A percentile compares a stretch with the other conserved stretches of the same genome.
These are phyloP conservation scores for Syzygium grande DNA, from an alignment of 345 rosid species.

Conservation along the genomic window DNA sequence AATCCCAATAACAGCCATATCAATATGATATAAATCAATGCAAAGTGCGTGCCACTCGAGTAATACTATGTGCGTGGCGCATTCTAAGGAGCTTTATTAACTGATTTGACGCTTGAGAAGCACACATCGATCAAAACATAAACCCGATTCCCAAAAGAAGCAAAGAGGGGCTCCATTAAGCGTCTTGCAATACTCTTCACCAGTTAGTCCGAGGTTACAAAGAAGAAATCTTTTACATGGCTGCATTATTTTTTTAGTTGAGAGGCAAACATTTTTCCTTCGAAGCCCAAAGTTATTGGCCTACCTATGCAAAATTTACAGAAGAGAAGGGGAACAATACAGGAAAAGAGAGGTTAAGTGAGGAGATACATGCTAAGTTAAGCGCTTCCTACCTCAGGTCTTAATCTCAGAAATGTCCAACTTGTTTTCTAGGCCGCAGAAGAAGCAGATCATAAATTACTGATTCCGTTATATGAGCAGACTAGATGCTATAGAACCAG, in stretches of 20 bases:
- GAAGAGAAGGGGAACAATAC: background rate
- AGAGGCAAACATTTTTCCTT: background rate
- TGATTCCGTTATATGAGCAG: slow-evolving; percentile 44
- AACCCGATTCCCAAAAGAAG: background rate
- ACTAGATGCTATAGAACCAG: slow-evolving; percentile 74
- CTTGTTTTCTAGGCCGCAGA: background rate
- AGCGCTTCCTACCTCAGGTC: background rate
- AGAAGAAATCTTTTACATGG: background rate
- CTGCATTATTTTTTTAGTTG: background rate
- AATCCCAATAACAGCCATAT: background rate
- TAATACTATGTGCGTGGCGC: background rate
- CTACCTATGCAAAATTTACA: background rate
- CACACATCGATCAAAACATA: background rate
- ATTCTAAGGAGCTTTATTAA: background rate
- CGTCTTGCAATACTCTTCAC: background rate
- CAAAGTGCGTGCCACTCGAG: background rate
- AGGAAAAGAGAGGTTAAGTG: background rate
- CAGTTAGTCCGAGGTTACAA: background rate
- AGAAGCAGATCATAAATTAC: background rate
- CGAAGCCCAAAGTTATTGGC: background rate
- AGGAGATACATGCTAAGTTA: background rate
- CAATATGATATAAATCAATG: background rate
- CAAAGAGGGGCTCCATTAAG: background rate
- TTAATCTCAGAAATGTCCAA: background rate
- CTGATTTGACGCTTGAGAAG: background rate